Conservation (phyloP, 345 rosid genomes). For the Durio zibethinus region DNA sequence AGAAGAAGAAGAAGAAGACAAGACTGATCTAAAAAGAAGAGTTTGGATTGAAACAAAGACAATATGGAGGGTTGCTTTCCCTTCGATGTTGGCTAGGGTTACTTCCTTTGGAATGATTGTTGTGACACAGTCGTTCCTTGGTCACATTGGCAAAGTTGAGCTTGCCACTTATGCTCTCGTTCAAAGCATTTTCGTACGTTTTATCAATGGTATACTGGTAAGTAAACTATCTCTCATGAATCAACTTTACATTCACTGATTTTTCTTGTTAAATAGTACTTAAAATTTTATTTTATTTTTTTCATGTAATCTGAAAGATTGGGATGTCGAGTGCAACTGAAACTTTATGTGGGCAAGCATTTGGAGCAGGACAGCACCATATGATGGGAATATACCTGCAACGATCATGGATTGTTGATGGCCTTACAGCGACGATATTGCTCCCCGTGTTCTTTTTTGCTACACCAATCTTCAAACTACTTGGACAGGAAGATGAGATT, state of each 20-base stretch:
- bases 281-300: neutral
- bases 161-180: constrained; percentile 36
- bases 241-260: neutral
- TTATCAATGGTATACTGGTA: constrained; percentile 34
- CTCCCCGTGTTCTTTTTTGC: neutral
- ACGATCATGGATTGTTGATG: neutral
- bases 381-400: constrained; percentile 17
- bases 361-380: neutral
- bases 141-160: constrained; percentile 26
- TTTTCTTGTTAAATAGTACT: no score
- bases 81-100: constrained; percentile 30
- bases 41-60: constrained; percentile 35
- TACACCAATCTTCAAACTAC: constrained; percentile 7
- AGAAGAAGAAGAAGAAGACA: constrained; percentile 11
- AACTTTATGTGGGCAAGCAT: constrained; percentile 12
- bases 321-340: constrained; percentile 13
- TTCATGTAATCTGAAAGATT: neutral
- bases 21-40: constrained; percentile 12
- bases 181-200: constrained; percentile 27
- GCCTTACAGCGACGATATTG: neutral
- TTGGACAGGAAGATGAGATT: constrained; percentile 7
- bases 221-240: neutral
- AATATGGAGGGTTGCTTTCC: constrained; percentile 45
- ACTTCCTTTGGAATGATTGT: constrained; percentile 32
- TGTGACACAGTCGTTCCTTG: constrained; percentile 41